phyloP scores from a whole-genome alignment of 2,329 filamentous ascomycete species.

The Nannizziopsis arthrosporioides region DNA sequence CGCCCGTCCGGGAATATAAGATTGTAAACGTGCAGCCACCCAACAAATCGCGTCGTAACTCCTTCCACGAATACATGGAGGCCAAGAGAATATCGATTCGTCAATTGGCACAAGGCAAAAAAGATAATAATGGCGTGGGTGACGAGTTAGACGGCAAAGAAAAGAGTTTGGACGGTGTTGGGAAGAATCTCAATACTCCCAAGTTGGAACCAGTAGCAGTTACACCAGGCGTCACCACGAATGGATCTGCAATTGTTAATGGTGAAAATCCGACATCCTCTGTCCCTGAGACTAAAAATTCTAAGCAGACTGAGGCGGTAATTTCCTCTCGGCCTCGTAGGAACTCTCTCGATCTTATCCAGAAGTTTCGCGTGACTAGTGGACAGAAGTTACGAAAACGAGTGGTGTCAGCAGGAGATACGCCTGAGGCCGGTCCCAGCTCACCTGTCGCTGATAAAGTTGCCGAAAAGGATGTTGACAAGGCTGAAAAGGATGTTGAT shows the following conservation, averaged over 20 bases:
- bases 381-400: constrained; percentile 7
- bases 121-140: constrained; percentile 4
- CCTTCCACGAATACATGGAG: constrained; percentile 6
- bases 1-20: background rate
- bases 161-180: background rate
- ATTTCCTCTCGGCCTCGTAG: background rate
- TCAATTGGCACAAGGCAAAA: constrained; percentile 10
- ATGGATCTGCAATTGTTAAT: background rate
- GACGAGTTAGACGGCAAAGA: background rate
- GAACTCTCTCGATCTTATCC: constrained; percentile 11
- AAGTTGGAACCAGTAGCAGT: background rate
- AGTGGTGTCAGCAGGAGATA: background rate
- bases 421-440: background rate
- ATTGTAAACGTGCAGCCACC: background rate
- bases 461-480: too few species aligned
- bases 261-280: background rate
- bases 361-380: constrained; percentile 8
- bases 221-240: background rate
- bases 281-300: background rate
- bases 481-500: background rate
- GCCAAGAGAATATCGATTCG: constrained; percentile 10
- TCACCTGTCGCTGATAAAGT: too few species aligned
- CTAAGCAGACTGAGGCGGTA: background rate
- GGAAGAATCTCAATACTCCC: background rate
- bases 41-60: constrained; percentile 1